phyloP scores from a whole-genome alignment of 306 rosid genomes.

The Citrullus mucosospermus region DNA sequence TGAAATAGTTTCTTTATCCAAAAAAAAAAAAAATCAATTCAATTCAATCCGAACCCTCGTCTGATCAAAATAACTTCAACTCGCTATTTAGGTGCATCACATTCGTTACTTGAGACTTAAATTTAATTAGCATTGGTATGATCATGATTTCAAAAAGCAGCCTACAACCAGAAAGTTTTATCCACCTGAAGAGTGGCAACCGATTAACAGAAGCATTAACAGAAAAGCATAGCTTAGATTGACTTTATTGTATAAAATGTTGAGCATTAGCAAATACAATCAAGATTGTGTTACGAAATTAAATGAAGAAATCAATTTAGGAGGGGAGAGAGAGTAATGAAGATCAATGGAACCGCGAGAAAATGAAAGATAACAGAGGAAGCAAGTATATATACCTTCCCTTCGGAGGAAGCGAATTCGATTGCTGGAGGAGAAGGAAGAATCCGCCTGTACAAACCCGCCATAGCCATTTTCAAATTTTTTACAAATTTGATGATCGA shows the following conservation, averaged over 20 bases:
- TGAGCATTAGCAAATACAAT: neutral
- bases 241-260: neutral
- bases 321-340: neutral
- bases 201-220: neutral
- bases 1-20: too few species aligned
- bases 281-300: neutral
- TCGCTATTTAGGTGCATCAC: neutral
- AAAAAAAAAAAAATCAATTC: too few species aligned
- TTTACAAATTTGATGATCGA: neutral
- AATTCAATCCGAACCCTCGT: neutral
- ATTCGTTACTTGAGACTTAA: neutral
- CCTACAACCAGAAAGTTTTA: neutral
- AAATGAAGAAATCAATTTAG: neutral
- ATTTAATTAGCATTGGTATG: neutral
- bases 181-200: neutral
- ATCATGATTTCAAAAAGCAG: neutral
- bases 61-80: neutral
- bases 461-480: conserved; percentile 45
- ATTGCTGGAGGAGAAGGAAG: conserved; percentile 88
- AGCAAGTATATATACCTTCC: conserved; percentile 39
- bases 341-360: neutral
- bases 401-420: conserved; percentile 68
- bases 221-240: neutral
- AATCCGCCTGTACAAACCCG: conserved; percentile 70
- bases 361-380: neutral